A percentile compares a stretch with the other conserved stretches of the same genome.
Evolutionary conservation across 2,329 filamentous ascomycete species (phyloP).

Genomic region (Aschersonia sp.): DNA sequence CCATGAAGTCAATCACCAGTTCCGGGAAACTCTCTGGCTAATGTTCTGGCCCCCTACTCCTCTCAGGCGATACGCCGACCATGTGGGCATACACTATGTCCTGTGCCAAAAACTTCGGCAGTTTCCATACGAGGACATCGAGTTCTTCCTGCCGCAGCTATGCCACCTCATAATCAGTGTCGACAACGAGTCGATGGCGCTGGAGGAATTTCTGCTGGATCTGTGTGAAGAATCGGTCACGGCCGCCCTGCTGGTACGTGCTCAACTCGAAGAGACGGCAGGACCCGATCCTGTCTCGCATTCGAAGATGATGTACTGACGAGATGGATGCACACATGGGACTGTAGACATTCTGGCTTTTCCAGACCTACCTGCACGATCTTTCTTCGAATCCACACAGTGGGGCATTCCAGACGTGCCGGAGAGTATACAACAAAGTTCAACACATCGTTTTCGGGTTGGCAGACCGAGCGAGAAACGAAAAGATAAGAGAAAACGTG

Average conservation of each 20-base stretch:
- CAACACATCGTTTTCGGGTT: slow-evolving; percentile 78
- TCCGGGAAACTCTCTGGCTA: no score
- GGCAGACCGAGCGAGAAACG: slow-evolving; percentile 50
- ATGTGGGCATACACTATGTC: slow-evolving; percentile 82
- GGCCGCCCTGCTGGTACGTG: slow-evolving; percentile 61
- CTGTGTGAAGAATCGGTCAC: slow-evolving; percentile 80
- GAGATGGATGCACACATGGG: background rate
- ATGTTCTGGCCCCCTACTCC: background rate
- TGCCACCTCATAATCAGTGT: slow-evolving; percentile 80
- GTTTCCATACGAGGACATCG: slow-evolving; percentile 82
- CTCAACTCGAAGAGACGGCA: slow-evolving; percentile 1
- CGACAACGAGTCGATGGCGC: slow-evolving; percentile 81
- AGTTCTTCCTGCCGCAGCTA: slow-evolving; percentile 81
- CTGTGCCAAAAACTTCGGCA: slow-evolving; percentile 79
- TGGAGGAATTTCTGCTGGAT: slow-evolving; percentile 79
- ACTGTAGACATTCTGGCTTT: slow-evolving; percentile 72
- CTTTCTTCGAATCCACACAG: slow-evolving; percentile 62
- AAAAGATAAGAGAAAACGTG: slow-evolving; percentile 71
- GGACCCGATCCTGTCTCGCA: no score
- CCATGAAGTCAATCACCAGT: no score
- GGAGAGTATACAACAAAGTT: slow-evolving; percentile 76
- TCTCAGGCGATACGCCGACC: slow-evolving; percentile 68
- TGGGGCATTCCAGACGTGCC: slow-evolving; percentile 67
- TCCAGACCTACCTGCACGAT: slow-evolving; percentile 78
- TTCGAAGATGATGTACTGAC: slow-evolving; percentile 7